Evolutionary conservation across 2,329 filamentous ascomycete species (phyloP).

Genomic region (Nothophoma quercina): DNA sequence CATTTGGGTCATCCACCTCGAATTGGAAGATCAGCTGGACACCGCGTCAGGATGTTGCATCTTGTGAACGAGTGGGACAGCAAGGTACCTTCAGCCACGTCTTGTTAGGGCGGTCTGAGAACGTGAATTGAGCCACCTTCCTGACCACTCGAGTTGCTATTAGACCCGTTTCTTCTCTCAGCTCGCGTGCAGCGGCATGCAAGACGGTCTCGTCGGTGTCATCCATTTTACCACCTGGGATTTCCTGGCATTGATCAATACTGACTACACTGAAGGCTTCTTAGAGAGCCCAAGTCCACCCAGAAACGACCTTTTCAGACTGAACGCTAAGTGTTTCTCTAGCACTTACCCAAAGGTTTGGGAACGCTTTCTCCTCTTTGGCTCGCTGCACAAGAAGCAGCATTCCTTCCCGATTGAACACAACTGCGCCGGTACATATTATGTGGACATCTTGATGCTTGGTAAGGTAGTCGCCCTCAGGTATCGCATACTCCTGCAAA

Average conservation of each 20-base stretch:
- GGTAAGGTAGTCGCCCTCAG: slow-evolving; percentile 36
- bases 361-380: slow-evolving; percentile 45
- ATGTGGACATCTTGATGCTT: slow-evolving; percentile 37
- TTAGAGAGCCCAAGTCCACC: background rate
- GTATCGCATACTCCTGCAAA: slow-evolving; percentile 39
- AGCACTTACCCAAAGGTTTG: slow-evolving; percentile 45
- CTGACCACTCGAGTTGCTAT: slow-evolving; percentile 53
- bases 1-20: slow-evolving; percentile 36
- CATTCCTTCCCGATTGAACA: slow-evolving; percentile 43
- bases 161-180: slow-evolving; percentile 62
- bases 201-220: slow-evolving; percentile 57
- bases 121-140: slow-evolving; percentile 50
- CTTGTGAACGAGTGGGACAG: background rate
- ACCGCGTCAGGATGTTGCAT: background rate
- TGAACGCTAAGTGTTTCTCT: too few species aligned
- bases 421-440: slow-evolving; percentile 39
- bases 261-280: background rate
- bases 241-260: slow-evolving; percentile 51
- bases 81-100: slow-evolving; percentile 46
- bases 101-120: slow-evolving; percentile 24
- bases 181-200: slow-evolving; percentile 58
- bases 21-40: slow-evolving; percentile 41
- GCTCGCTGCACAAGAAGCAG: slow-evolving; percentile 48
- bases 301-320: background rate
- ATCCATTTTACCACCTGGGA: slow-evolving; percentile 61